Conservation (phyloP, 1,284 basidiomycete genomes). For the Ceratobasidium papillatum region DNA sequence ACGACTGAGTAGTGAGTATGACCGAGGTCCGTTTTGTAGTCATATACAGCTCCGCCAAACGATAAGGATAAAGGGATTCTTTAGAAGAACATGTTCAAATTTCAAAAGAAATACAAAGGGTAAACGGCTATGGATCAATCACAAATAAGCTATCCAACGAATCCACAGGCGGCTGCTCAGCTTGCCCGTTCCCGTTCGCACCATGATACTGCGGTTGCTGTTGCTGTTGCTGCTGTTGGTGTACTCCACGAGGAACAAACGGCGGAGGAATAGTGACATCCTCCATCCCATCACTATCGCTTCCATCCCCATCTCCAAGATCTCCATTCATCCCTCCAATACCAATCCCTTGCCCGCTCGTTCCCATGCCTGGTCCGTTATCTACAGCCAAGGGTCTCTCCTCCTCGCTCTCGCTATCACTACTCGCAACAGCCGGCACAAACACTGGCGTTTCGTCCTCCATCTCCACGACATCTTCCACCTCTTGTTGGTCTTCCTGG, state of each 20-base stretch:
- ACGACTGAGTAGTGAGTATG: too few relatives aligned
- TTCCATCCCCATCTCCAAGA: neutral
- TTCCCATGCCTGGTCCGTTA: neutral
- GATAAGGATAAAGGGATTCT: too few relatives aligned
- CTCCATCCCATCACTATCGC: neutral
- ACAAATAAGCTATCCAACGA: conserved; percentile 20
- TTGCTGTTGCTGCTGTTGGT: conserved; percentile 18
- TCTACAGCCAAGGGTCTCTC: neutral
- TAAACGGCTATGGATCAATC: conserved; percentile 21
- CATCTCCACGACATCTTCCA: neutral
- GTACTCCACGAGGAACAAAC: neutral
- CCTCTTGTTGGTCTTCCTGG: neutral
- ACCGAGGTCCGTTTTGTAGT: too few relatives aligned
- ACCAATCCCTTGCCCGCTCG: neutral
- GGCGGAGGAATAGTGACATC: neutral
- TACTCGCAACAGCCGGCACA: conserved; percentile 9
- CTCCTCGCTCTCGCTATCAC: conserved; percentile 29
- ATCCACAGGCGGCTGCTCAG: neutral
- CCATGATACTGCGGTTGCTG: conserved; percentile 9
- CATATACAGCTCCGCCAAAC: too few relatives aligned
- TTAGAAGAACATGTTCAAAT: too few relatives aligned
- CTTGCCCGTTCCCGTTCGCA: neutral
- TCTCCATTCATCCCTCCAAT: neutral
- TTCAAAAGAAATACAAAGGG: too few relatives aligned
- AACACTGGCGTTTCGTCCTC: conserved; percentile 29